Evolutionary conservation across 208 protist species (phyloP).

Genomic region (Sergeia podlipaevii): DNA sequence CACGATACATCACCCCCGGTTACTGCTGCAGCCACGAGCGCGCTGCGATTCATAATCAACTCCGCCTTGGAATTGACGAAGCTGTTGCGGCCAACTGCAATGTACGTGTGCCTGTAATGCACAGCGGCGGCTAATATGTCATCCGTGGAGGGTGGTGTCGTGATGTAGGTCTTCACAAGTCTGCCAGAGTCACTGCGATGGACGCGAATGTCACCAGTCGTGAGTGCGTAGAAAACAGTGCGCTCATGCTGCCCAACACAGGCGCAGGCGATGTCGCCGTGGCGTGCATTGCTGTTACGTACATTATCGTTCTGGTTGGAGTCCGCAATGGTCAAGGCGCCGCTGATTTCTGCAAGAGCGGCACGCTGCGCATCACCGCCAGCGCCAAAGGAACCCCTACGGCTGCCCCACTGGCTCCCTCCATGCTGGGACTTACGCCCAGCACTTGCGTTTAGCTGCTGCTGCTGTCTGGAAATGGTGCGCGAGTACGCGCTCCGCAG

Average conservation of each 20-base stretch:
- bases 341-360: neutral
- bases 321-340: neutral
- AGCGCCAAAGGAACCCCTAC: too few species aligned
- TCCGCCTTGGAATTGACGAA: neutral
- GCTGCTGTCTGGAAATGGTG: neutral
- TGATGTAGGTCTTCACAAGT: slow-evolving; percentile 70
- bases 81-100: neutral
- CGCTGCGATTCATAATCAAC: too few species aligned
- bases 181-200: slow-evolving; percentile 69
- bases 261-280: slow-evolving; percentile 48
- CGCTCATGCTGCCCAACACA: slow-evolving; percentile 46
- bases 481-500: neutral
- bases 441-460: too few species aligned
- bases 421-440: too few species aligned
- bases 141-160: slow-evolving; percentile 46
- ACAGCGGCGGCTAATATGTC: slow-evolving; percentile 61
- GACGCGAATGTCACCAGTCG: slow-evolving; percentile 64
- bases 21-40: neutral
- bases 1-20: neutral
- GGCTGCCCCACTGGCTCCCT: too few species aligned
- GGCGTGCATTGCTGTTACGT: slow-evolving; percentile 3
- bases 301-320: slow-evolving; percentile 4
- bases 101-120: slow-evolving; percentile 49
- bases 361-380: too few species aligned
- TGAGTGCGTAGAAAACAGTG: slow-evolving; percentile 67